These are phyloP conservation scores for Camellia oleifera DNA, from an alignment of 179 eudicot genomes.

Conservation along the genomic window DNA sequence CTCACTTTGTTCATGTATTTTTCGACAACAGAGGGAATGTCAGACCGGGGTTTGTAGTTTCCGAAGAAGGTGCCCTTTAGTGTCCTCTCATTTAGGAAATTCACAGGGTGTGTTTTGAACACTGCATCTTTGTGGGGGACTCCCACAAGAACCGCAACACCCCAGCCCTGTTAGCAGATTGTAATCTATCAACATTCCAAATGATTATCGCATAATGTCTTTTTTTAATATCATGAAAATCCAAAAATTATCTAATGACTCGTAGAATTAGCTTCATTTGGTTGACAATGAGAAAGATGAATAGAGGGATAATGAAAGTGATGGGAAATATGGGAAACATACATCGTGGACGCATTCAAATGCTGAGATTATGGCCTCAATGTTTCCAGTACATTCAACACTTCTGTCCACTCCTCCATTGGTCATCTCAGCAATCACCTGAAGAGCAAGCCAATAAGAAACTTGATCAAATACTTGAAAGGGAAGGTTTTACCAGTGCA, in stretches of 20 bases:
- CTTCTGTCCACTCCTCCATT: conserved; percentile 74
- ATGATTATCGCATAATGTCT: no score
- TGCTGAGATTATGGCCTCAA: conserved; percentile 76
- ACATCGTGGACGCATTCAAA: conserved; percentile 87
- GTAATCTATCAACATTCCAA: no score
- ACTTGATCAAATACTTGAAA: background rate
- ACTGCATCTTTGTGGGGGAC: conserved; percentile 66
- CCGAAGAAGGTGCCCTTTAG: conserved; percentile 76
- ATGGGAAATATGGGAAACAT: conserved; percentile 14
- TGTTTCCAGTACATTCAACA: conserved; percentile 66
- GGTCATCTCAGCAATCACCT: conserved; percentile 77
- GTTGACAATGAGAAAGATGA: background rate
- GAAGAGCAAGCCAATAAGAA: background rate
- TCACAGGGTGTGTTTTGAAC: conserved; percentile 65
- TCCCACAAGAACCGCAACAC: conserved; percentile 77
- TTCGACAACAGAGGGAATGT: conserved; percentile 59
- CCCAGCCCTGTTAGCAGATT: conserved; percentile 56
- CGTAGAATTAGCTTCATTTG: background rate
- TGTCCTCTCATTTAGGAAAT: conserved; percentile 61
- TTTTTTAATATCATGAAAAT: no score
- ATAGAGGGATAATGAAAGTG: background rate
- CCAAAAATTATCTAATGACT: no score
- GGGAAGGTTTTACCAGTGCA: background rate
- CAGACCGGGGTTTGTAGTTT: conserved; percentile 66
- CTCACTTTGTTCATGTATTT: conserved; percentile 73